Conservation (phyloP, 192 early-diverging fungal species). For the Gamsiella multidivaricata region DNA sequence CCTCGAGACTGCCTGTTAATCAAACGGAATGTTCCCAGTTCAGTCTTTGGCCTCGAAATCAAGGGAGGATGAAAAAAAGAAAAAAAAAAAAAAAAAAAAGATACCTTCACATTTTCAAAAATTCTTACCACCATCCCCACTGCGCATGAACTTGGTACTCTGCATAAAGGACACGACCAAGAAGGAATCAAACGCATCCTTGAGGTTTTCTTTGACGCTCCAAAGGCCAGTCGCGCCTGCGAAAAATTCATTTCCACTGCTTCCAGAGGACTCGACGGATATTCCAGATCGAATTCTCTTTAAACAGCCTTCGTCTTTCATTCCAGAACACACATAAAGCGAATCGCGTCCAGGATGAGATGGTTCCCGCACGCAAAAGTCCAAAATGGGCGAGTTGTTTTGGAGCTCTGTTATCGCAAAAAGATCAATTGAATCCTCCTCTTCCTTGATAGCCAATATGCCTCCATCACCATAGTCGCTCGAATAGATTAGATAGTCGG, state of each 20-base stretch:
- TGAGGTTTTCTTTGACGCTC: constrained; percentile 14
- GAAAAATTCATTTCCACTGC: constrained; percentile 38
- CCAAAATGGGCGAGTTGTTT: constrained; percentile 35
- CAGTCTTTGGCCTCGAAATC: not conserved
- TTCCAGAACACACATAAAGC: constrained; percentile 35
- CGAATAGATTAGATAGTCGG: constrained; percentile 38
- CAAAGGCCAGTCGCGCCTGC: constrained; percentile 35
- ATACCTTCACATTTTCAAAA: not conserved
- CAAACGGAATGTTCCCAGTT: not conserved
- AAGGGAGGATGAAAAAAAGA: not conserved
- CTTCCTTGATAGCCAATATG: constrained; percentile 31
- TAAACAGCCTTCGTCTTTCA: constrained; percentile 27
- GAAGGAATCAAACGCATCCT: constrained; percentile 22
- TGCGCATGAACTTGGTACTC: constrained; percentile 35
- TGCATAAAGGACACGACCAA: constrained; percentile 38
- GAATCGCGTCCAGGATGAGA: constrained; percentile 31
- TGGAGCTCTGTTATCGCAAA: constrained; percentile 25
- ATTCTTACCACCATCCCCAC: constrained; percentile 17
- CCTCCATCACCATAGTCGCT: constrained; percentile 38
- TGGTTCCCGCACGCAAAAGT: constrained; percentile 39
- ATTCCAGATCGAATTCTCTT: constrained; percentile 33
- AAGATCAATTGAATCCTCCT: constrained; percentile 33
- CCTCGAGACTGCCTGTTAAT: constrained; percentile 25
- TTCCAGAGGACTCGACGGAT: constrained; percentile 30
- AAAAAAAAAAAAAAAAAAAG: not conserved